These are phyloP conservation scores for Coemansia sp. DNA, from an alignment of 192 early-diverging fungal species.

Conservation along the genomic window DNA sequence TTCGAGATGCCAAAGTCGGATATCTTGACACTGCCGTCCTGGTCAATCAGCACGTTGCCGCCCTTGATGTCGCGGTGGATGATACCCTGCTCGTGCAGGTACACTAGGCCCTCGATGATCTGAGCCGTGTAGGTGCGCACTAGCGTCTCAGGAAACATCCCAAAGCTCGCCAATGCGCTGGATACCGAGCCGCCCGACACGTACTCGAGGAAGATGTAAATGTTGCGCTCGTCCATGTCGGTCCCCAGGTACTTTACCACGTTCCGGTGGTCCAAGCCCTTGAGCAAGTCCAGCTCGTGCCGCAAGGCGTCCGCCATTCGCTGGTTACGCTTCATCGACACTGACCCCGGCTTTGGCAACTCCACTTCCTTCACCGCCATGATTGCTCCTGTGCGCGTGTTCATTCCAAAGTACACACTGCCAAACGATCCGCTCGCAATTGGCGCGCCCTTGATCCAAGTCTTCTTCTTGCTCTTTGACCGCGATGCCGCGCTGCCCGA, in stretches of 20 bases:
- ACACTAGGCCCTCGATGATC: conserved; percentile 90
- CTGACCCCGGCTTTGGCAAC: conserved; percentile 67
- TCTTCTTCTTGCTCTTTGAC: conserved; percentile 39
- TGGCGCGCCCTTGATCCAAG: conserved; percentile 86
- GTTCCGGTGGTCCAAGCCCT: conserved; percentile 92
- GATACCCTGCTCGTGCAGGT: conserved; percentile 92
- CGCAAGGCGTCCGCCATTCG: conserved; percentile 86
- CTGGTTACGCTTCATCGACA: conserved; percentile 73
- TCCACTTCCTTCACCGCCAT: conserved; percentile 99
- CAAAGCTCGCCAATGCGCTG: conserved; percentile 81
- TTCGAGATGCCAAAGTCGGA: conserved; percentile 99
- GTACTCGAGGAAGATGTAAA: conserved; percentile 98
- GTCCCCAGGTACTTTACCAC: conserved; percentile 96
- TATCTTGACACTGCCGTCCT: conserved; percentile 93
- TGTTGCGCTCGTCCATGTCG: conserved; percentile 69
- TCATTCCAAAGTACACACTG: conserved; percentile 89
- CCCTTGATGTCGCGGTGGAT: conserved; percentile 99
- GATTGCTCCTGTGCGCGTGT: conserved; percentile 83
- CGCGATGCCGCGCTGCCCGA: conserved; percentile 29
- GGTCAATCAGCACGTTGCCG: conserved; percentile 92
- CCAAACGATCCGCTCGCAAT: conserved; percentile 98
- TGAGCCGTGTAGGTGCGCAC: conserved; percentile 87
- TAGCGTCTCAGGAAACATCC: conserved; percentile 83
- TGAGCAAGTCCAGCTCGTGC: conserved; percentile 87
- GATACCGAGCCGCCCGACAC: conserved; percentile 96